Evolutionary conservation across 179 eudicot species (phyloP).

Genomic region (Beta macrorhiza): DNA sequence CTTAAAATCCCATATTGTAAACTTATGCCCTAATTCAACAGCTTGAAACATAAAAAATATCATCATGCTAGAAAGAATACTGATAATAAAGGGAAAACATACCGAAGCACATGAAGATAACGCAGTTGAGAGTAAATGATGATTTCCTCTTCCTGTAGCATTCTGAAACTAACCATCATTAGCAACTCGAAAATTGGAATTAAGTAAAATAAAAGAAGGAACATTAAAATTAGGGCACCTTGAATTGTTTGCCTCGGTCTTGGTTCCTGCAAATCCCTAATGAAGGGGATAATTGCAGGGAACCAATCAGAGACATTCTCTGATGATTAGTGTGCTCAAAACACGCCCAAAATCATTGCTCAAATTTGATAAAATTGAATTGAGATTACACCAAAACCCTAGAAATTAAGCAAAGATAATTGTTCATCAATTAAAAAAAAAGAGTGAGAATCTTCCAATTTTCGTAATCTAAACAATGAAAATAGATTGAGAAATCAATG

Average conservation of each 20-base stretch:
- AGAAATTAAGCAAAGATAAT: constrained; percentile 10
- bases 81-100: constrained; percentile 25
- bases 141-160: constrained; percentile 36
- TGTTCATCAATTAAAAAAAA: background rate
- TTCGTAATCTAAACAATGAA: background rate
- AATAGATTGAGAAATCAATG: background rate
- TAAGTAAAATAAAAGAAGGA: background rate
- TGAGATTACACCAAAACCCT: constrained; percentile 21
- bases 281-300: constrained; percentile 56
- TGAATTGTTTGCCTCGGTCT: constrained; percentile 32
- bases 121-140: constrained; percentile 30
- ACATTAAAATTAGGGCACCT: constrained; percentile 31
- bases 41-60: background rate
- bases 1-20: background rate
- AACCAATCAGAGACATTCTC: constrained; percentile 54
- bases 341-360: constrained; percentile 21
- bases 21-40: background rate
- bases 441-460: background rate
- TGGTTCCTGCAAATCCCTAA: constrained; percentile 59
- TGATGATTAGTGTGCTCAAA: background rate
- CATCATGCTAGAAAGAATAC: background rate
- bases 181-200: constrained; percentile 4
- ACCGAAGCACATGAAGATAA: constrained; percentile 61
- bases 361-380: background rate
- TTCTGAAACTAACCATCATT: constrained; percentile 39